Evolutionary conservation across 306 rosid species (phyloP).

Genomic region (Comarum palustre): DNA sequence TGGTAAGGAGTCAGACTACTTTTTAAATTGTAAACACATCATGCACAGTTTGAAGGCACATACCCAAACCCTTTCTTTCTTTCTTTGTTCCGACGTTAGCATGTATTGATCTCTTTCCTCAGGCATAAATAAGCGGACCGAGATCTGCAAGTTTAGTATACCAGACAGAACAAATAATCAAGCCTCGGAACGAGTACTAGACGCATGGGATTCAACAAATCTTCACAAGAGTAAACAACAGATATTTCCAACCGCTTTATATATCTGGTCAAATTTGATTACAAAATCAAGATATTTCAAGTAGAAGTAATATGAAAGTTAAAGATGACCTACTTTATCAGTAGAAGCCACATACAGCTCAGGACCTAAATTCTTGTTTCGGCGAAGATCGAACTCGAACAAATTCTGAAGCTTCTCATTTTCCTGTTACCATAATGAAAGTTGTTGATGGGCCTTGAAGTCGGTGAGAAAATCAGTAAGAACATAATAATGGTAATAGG

Average conservation of each 20-base stretch:
- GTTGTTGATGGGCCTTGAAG: neutral
- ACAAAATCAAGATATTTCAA: neutral
- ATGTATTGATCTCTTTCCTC: conserved; percentile 17
- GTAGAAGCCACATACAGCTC: conserved; percentile 28
- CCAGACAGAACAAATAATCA: neutral
- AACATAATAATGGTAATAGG: neutral
- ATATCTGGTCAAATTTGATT: neutral
- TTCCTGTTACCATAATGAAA: conserved; percentile 25
- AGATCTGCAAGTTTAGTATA: conserved; percentile 18
- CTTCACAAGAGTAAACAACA: neutral
- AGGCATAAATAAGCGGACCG: neutral
- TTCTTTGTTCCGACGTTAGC: conserved; percentile 14
- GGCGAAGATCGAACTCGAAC: conserved; percentile 20
- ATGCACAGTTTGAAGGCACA: neutral
- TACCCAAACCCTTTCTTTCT: conserved; percentile 32
- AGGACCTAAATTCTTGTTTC: neutral
- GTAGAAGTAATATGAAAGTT: neutral
- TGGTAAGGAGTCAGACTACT: neutral
- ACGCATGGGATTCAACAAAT: neutral
- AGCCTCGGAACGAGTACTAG: neutral
- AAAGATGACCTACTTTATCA: conserved; percentile 24
- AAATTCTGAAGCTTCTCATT: conserved; percentile 30
- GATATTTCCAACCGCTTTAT: neutral
- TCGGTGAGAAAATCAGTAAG: neutral
- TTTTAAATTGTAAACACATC: neutral